A percentile compares a stretch with the other conserved stretches of the same genome.
These are phyloP conservation scores for Cladosporium cucumerinum DNA, from an alignment of 2,329 filamentous ascomycete genomes.

Conservation along the genomic window DNA sequence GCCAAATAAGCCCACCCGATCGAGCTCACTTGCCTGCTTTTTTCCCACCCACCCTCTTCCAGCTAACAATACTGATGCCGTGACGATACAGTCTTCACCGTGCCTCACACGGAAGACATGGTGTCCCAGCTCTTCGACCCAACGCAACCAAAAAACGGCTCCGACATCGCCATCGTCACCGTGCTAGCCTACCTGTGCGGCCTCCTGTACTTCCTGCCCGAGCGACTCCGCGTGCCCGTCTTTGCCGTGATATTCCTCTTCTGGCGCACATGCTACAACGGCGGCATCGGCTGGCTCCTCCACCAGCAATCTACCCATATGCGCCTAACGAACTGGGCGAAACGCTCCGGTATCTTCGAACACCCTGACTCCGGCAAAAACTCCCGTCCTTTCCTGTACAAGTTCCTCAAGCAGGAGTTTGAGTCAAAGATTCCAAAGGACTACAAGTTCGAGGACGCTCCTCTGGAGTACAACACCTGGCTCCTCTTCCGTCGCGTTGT, in stretches of 20 bases:
- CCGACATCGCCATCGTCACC: constrained; percentile 74
- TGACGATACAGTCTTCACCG: constrained; percentile 72
- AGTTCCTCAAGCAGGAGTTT: constrained; percentile 79
- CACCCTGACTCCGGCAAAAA: constrained; percentile 76
- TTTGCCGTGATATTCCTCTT: constrained; percentile 84
- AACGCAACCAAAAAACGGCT: constrained; percentile 90
- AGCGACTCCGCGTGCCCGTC: constrained; percentile 65
- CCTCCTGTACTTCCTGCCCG: constrained; percentile 69
- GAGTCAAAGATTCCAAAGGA: constrained; percentile 92
- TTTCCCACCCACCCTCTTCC: neutral
- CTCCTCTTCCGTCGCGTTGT: constrained; percentile 92
- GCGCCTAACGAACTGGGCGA: constrained; percentile 81
- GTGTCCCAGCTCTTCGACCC: constrained; percentile 95
- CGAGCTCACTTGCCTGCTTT: constrained; percentile 2
- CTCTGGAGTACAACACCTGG: constrained; percentile 99
- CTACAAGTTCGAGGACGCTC: constrained; percentile 89
- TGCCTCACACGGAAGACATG: constrained; percentile 97
- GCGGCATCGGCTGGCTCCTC: constrained; percentile 86
- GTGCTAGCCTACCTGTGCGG: constrained; percentile 74
- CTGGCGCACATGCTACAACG: constrained; percentile 90
- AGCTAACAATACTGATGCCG: constrained; percentile 25
- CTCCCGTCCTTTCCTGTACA: constrained; percentile 76
- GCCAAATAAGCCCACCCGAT: neutral
- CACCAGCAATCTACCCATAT: constrained; percentile 87
- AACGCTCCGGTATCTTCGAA: constrained; percentile 81